Conservation (phyloP, 2,329 filamentous ascomycete species). For the Penicillium sclerotigenum region DNA sequence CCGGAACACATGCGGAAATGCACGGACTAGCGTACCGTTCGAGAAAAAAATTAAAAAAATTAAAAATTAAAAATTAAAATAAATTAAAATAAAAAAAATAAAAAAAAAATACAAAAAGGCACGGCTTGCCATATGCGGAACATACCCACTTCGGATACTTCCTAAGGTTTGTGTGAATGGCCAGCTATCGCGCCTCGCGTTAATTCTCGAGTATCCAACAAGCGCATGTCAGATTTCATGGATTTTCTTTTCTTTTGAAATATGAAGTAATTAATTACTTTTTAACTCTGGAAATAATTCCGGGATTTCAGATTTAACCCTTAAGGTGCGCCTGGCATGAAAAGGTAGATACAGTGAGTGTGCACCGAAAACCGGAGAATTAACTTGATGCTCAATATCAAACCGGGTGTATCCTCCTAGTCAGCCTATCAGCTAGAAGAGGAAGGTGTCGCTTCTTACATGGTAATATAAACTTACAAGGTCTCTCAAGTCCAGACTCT, state of each 20-base stretch:
- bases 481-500: background rate
- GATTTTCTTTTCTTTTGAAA: background rate
- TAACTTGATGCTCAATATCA: background rate
- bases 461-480: background rate
- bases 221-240: background rate
- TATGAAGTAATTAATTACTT: background rate
- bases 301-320: no score
- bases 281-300: background rate
- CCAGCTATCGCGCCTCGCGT: background rate
- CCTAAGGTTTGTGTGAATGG: background rate
- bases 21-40: conserved; percentile 9
- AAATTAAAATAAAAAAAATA: no score
- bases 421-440: background rate
- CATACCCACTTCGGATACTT: background rate
- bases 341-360: no score
- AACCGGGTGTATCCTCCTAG: background rate
- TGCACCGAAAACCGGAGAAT: background rate
- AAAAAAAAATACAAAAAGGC: background rate
- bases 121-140: background rate
- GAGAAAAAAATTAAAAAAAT: background rate
- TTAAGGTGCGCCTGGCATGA: no score
- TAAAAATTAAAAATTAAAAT: no score
- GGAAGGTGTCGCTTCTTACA: background rate
- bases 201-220: background rate
- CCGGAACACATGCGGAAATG: background rate